Evolutionary conservation across 352 stramenopile species (phyloP), one percentile per base, ranked within the genome.

Genomic region (Pythium coloratum): DNA sequence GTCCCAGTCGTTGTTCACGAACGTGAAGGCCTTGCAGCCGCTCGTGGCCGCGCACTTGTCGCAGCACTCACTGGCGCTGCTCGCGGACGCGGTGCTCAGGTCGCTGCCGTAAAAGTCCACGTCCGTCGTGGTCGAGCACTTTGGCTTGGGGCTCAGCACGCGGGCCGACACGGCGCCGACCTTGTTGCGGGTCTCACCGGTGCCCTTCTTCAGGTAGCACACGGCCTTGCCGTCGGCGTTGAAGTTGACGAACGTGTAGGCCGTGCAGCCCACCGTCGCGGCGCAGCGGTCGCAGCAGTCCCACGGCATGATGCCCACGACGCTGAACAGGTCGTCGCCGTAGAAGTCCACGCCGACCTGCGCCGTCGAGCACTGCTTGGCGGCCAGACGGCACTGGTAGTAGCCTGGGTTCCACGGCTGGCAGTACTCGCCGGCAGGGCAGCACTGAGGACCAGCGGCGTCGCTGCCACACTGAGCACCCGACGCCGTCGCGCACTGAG

Each of bases 321-420:
- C 47, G 5, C 64, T 72, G 50, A 66, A 60, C 26, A 87, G 68
- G 58, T 87, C 75, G 42, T 69, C 67, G 34, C 75, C 72, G 46
- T 72, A 75, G 38, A 81, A 71, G 53, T 80, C 72, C 44, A 72
- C 69, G 64, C 80, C 67, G 14, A 71, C 77, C 46, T 72, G 61
- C 54, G 77, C 68, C 34, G 63, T 42, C 3, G 67, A 24, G 47
- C 66, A 73, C 44, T 69, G 26, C 26, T 46, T 24, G 5, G 75
- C 75, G 20, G 68, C 46, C 12, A 32, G 30, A 18, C 73, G 70
- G 64, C 80, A 89, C 50, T 89, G 80, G 70, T 90, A 88, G 75
- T 88, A 88, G 6, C 68, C 62, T 2, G 66, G 65, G 65, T 88
- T 87, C 76, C 82, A 89, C 50, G 82, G 82, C 71, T 88, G 80